Percentiles rank a stretch among this genome's conserved stretches.
phyloP scores from a whole-genome alignment of 352 stramenopile species.

The Vaucheria bursata region DNA sequence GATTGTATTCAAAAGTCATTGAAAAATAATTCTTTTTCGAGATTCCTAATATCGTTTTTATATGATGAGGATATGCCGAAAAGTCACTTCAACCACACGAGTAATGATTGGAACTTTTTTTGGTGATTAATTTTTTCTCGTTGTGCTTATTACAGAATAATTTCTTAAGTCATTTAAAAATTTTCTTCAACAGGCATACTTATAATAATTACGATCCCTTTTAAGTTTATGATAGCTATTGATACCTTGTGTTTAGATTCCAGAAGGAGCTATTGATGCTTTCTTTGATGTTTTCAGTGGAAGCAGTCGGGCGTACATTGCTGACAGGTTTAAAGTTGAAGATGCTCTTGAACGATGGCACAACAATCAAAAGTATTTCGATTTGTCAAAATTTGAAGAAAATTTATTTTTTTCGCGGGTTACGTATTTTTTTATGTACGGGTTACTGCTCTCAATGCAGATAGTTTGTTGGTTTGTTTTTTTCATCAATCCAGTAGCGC shows the following conservation, averaged over 20 bases:
- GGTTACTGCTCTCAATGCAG: neutral
- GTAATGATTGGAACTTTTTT: too few relatives aligned
- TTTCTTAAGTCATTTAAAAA: neutral
- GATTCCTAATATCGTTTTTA: too few relatives aligned
- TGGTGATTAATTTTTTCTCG: too few relatives aligned
- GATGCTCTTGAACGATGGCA: neutral
- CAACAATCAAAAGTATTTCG: neutral
- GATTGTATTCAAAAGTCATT: too few relatives aligned
- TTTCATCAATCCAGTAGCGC: slow-evolving; percentile 2
- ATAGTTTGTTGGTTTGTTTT: neutral
- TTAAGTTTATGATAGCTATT: neutral
- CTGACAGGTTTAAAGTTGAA: slow-evolving; percentile 2
- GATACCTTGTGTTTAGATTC: neutral
- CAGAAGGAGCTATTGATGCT: neutral
- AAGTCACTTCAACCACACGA: too few relatives aligned
- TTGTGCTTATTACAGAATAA: too few relatives aligned
- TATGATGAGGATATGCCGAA: too few relatives aligned
- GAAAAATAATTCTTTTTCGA: too few relatives aligned
- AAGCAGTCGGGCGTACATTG: neutral
- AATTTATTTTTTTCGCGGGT: neutral
- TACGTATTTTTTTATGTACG: neutral
- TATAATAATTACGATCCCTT: neutral
- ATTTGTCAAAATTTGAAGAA: slow-evolving; percentile 2
- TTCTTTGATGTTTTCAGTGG: slow-evolving; percentile 11
- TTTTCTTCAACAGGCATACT: neutral